phyloP scores from a whole-genome alignment of 1,139 yeast species.

The Pichia sp. region DNA sequence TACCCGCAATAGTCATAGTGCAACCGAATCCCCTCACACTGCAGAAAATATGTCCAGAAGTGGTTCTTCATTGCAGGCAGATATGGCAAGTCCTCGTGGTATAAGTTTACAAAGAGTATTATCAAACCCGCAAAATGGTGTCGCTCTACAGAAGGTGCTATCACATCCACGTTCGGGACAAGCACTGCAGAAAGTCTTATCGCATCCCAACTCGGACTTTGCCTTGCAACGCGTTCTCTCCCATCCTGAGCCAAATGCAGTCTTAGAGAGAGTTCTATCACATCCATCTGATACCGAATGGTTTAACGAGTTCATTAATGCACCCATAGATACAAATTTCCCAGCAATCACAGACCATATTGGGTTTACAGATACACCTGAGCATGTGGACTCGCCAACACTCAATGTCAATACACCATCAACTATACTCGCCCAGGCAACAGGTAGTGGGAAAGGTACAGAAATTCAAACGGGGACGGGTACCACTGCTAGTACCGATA shows the following conservation, averaged over 20 bases:
- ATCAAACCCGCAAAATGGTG: conserved; percentile 15
- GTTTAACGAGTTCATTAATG: conserved; percentile 59
- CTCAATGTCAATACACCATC: neutral
- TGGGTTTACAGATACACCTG: conserved; percentile 46
- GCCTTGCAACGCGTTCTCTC: conserved; percentile 17
- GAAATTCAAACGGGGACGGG: too few relatives aligned
- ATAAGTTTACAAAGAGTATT: conserved; percentile 12
- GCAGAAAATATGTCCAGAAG: too few relatives aligned
- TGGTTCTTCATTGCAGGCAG: too few relatives aligned
- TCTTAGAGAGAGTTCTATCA: conserved; percentile 13
- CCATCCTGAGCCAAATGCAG: conserved; percentile 15
- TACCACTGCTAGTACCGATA: neutral
- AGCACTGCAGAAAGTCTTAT: conserved; percentile 15
- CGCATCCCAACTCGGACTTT: conserved; percentile 16
- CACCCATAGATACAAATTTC: conserved; percentile 52
- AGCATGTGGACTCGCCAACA: conserved; percentile 17
- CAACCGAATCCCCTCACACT: too few relatives aligned
- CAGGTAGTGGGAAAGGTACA: too few relatives aligned
- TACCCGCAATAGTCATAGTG: too few relatives aligned
- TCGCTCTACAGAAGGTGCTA: conserved; percentile 14
- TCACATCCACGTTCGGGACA: conserved; percentile 16
- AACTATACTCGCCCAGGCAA: too few relatives aligned
- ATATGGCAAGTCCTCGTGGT: conserved; percentile 6
- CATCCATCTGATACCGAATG: conserved; percentile 35
- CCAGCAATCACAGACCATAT: conserved; percentile 46